Percentiles rank a stretch among this genome's conserved stretches.
These are phyloP conservation scores for Torulaspora franciscae DNA, from an alignment of 805 yeast species.

Conservation along the genomic window DNA sequence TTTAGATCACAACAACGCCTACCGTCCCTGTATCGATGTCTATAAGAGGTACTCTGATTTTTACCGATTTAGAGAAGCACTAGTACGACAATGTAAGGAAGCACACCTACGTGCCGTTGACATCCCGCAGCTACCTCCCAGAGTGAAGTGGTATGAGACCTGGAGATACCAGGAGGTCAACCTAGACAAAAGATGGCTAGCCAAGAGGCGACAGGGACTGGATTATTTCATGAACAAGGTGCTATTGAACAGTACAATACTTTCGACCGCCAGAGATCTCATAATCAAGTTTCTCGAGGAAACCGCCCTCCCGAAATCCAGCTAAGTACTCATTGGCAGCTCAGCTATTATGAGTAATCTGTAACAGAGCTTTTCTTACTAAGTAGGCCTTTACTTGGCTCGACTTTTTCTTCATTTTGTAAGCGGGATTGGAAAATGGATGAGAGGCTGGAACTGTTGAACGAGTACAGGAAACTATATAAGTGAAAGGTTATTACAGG, in stretches of 20 bases:
- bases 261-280: slow-evolving; percentile 36
- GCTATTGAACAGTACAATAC: slow-evolving; percentile 43
- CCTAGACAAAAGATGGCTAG: slow-evolving; percentile 45
- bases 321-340: not conserved
- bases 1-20: not conserved
- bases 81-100: slow-evolving; percentile 28
- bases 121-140: slow-evolving; percentile 51
- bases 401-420: slow-evolving; percentile 2
- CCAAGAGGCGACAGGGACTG: slow-evolving; percentile 49
- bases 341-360: not conserved
- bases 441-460: not conserved
- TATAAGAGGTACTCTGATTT: slow-evolving; percentile 66
- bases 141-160: slow-evolving; percentile 37
- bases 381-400: not conserved
- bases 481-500: not conserved
- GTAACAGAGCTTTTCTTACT: not conserved
- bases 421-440: slow-evolving; percentile 4
- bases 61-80: slow-evolving; percentile 40
- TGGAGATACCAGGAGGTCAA: slow-evolving; percentile 33
- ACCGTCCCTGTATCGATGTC: slow-evolving; percentile 36
- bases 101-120: slow-evolving; percentile 24
- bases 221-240: slow-evolving; percentile 57
- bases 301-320: not conserved
- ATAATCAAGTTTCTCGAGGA: slow-evolving; percentile 40
- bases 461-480: not conserved